Conservation (phyloP, 2,329 filamentous ascomycete species). For the Talaromyces sp. region DNA sequence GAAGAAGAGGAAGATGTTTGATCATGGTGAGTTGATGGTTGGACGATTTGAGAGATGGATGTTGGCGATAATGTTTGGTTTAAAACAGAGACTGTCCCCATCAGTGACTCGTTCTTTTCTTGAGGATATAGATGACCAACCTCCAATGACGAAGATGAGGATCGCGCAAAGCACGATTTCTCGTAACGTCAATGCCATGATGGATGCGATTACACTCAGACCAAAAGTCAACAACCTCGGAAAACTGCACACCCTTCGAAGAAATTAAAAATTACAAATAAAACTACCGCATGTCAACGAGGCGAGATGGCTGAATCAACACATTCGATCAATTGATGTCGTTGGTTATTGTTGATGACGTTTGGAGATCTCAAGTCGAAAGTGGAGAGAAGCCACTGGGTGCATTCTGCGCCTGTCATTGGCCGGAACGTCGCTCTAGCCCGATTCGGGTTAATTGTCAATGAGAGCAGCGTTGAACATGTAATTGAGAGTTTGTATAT, state of each 20-base stretch:
- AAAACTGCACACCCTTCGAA: too few species aligned
- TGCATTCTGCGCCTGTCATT: background rate
- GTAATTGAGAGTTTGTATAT: background rate
- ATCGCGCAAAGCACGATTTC: constrained; percentile 12
- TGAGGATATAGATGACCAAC: background rate
- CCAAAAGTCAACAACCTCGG: background rate
- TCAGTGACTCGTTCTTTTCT: background rate
- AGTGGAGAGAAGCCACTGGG: background rate
- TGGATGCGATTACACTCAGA: background rate
- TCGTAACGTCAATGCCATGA: constrained; percentile 12
- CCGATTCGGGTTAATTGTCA: background rate
- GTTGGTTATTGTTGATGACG: background rate
- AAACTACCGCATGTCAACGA: background rate
- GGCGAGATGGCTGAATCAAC: background rate
- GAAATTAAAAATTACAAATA: background rate
- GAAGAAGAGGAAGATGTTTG: background rate
- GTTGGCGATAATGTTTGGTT: constrained; percentile 10
- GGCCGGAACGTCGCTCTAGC: background rate
- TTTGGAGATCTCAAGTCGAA: background rate
- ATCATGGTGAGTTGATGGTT: background rate
- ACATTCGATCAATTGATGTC: background rate
- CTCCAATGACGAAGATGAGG: constrained; percentile 12
- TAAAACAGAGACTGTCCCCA: constrained; percentile 5
- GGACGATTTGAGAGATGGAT: constrained; percentile 1
- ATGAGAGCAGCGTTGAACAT: background rate